A percentile compares a stretch with the other conserved stretches of the same genome.
These are phyloP conservation scores for Endocalyx cinctus DNA, from an alignment of 2,329 filamentous ascomycete genomes.

Conservation along the genomic window DNA sequence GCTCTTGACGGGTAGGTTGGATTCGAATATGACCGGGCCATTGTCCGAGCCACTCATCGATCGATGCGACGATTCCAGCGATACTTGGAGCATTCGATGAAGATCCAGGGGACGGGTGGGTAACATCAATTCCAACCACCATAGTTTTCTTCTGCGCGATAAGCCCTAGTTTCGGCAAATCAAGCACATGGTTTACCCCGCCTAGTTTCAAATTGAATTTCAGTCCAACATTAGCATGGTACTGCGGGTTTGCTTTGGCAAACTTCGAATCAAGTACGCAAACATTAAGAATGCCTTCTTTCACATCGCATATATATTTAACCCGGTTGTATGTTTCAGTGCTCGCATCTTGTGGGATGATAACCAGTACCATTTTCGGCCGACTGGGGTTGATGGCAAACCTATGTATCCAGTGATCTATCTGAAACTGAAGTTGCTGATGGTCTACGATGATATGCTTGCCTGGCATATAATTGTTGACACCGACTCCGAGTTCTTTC, in stretches of 20 bases:
- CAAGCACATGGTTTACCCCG: slow-evolving; percentile 53
- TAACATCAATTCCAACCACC: slow-evolving; percentile 70
- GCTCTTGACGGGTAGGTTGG: slow-evolving; percentile 55
- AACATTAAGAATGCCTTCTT: slow-evolving; percentile 54
- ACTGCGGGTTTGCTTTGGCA: slow-evolving; percentile 30
- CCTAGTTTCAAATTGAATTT: slow-evolving; percentile 65
- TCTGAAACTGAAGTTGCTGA: slow-evolving; percentile 1
- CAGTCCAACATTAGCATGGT: slow-evolving; percentile 50
- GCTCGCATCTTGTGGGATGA: slow-evolving; percentile 40
- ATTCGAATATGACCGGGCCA: slow-evolving; percentile 63
- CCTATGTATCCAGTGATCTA: slow-evolving; percentile 2
- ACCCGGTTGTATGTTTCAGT: slow-evolving; percentile 49
- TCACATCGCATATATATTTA: slow-evolving; percentile 54
- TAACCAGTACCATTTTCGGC: slow-evolving; percentile 36
- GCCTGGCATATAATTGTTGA: slow-evolving; percentile 2
- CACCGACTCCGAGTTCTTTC: slow-evolving; percentile 1
- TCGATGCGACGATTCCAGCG: slow-evolving; percentile 64
- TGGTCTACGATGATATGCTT: slow-evolving; percentile 1
- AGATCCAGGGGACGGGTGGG: slow-evolving; percentile 66
- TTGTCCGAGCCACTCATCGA: slow-evolving; percentile 57
- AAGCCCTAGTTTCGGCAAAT: slow-evolving; percentile 41
- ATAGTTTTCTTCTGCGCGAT: slow-evolving; percentile 58
- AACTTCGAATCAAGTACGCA: slow-evolving; percentile 51
- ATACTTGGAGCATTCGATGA: slow-evolving; percentile 56
- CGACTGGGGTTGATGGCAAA: neutral